Conservation (phyloP, 257 asterid genomes). For the Solanum okadae region DNA sequence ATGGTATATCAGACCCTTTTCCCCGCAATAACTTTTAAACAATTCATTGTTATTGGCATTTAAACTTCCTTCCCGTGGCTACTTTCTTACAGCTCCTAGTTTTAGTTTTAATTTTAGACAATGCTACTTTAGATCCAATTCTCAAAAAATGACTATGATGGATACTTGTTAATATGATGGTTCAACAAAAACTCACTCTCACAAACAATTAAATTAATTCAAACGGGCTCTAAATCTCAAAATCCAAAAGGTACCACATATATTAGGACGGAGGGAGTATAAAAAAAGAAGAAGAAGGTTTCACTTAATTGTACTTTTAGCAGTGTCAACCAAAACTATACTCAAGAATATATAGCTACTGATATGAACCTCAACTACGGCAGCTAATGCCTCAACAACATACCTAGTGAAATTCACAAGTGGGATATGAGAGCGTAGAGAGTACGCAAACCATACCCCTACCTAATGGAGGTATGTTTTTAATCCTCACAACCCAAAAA, state of each 20-base stretch:
- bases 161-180: neutral
- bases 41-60: neutral
- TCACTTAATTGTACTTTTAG: too few species aligned
- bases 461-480: too few species aligned
- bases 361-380: neutral
- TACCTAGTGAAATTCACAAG: too few species aligned
- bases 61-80: neutral
- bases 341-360: neutral
- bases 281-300: neutral
- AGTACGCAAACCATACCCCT: too few species aligned
- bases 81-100: too few species aligned
- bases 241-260: too few species aligned
- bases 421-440: too few species aligned
- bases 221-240: too few species aligned
- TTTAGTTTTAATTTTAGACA: neutral
- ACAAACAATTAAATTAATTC: too few species aligned
- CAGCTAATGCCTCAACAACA: neutral
- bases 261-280: too few species aligned
- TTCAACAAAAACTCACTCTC: neutral
- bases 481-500: too few species aligned
- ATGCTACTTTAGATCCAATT: neutral
- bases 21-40: neutral
- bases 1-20: too few species aligned
- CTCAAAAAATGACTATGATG: neutral
- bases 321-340: neutral